Percentiles rank a stretch among this genome's conserved stretches.
phyloP scores from a whole-genome alignment of 768 basidiomycete genomes.

The Pleurotus ostreatus region DNA sequence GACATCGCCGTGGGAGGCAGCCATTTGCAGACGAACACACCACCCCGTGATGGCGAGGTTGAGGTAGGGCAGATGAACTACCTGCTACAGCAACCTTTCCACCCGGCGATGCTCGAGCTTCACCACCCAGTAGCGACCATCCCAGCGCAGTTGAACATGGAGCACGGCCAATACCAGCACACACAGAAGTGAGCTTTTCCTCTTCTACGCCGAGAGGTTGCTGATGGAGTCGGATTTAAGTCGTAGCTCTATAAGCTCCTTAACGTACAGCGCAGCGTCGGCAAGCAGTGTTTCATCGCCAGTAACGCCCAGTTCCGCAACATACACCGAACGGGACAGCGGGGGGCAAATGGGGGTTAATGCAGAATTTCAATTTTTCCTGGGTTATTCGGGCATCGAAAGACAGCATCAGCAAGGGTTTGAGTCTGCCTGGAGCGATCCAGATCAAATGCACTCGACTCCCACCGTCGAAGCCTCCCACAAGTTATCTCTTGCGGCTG shows the following conservation, averaged over 20 bases:
- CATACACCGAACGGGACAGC: not conserved
- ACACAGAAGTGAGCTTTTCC: not conserved
- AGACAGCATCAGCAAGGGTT: not conserved
- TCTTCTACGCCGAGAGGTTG: no score
- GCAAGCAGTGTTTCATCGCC: slow-evolving; percentile 4
- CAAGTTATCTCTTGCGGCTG: not conserved
- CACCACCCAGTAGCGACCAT: not conserved
- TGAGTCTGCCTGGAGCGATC: not conserved
- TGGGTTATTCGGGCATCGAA: not conserved
- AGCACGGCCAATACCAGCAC: not conserved
- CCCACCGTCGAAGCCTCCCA: not conserved
- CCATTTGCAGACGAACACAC: not conserved
- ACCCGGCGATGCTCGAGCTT: not conserved
- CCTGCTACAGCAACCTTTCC: not conserved
- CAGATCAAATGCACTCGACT: not conserved
- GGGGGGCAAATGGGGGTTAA: not conserved
- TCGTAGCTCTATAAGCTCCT: slow-evolving; percentile 1
- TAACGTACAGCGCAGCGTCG: not conserved
- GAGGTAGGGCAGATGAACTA: not conserved
- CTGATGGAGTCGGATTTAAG: not conserved
- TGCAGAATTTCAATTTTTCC: not conserved
- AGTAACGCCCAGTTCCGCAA: not conserved
- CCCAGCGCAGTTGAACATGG: not conserved
- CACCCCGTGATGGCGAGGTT: not conserved
- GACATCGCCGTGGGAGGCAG: not conserved